These are phyloP conservation scores for Leccinum rimulosum DNA, from an alignment of 768 basidiomycete species.

Conservation along the genomic window DNA sequence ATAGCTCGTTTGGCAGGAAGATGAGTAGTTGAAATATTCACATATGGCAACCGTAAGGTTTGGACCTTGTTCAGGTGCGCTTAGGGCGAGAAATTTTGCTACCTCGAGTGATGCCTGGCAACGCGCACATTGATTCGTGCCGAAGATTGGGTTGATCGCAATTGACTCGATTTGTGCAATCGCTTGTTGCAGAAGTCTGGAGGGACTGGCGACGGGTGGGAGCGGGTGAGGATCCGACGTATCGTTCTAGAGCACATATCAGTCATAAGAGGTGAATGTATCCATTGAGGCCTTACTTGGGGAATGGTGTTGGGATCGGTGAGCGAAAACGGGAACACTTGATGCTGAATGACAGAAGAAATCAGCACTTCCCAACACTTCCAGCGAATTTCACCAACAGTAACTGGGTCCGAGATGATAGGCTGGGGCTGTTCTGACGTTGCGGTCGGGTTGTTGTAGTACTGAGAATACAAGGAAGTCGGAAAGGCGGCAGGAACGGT, in stretches of 20 bases:
- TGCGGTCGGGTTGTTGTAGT: slow-evolving; percentile 72
- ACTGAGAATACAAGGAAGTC: slow-evolving; percentile 58
- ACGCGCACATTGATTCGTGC: slow-evolving; percentile 50
- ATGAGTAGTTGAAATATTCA: slow-evolving; percentile 52
- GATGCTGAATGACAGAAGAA: slow-evolving; percentile 40
- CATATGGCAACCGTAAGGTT: slow-evolving; percentile 58
- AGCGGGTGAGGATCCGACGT: slow-evolving; percentile 64
- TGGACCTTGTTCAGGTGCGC: slow-evolving; percentile 60
- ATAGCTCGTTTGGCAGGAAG: slow-evolving; percentile 48
- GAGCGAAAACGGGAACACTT: slow-evolving; percentile 56
- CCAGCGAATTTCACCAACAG: slow-evolving; percentile 36
- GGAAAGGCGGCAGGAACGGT: slow-evolving; percentile 65
- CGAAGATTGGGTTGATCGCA: slow-evolving; percentile 49
- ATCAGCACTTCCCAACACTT: slow-evolving; percentile 1
- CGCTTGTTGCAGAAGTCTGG: slow-evolving; percentile 49
- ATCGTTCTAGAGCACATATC: slow-evolving; percentile 40
- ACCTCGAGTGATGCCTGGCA: slow-evolving; percentile 62
- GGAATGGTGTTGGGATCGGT: slow-evolving; percentile 64
- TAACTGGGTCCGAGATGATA: slow-evolving; percentile 70
- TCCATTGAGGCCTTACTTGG: slow-evolving; percentile 24
- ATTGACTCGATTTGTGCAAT: slow-evolving; percentile 58
- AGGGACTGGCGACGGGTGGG: slow-evolving; percentile 51
- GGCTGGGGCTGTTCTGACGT: slow-evolving; percentile 74
- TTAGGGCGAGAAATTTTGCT: slow-evolving; percentile 63
- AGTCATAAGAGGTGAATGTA: background rate